Evolutionary conservation across 1,139 yeast genomes (phyloP).

Genomic region (Suhomyces taliae): DNA sequence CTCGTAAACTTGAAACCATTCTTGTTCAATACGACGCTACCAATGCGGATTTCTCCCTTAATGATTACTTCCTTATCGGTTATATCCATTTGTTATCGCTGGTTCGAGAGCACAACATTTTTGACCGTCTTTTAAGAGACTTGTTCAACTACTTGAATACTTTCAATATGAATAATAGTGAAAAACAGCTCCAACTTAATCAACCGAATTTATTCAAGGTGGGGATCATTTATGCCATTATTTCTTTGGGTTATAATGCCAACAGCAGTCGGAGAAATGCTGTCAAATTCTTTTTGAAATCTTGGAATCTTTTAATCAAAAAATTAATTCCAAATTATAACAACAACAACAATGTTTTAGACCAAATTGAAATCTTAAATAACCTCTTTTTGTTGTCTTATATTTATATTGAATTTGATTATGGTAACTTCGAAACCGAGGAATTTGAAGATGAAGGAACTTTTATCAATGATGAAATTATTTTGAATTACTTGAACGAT

Average conservation of each 20-base stretch:
- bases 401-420: slow-evolving; percentile 31
- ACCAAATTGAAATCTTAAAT: slow-evolving; percentile 42
- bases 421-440: slow-evolving; percentile 18
- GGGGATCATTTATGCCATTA: slow-evolving; percentile 18
- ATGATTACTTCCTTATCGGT: slow-evolving; percentile 37
- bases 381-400: slow-evolving; percentile 34
- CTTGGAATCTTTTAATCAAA: slow-evolving; percentile 47
- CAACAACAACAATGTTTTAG: slow-evolving; percentile 27
- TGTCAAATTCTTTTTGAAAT: slow-evolving; percentile 34
- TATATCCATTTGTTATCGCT: slow-evolving; percentile 24
- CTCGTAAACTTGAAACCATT: slow-evolving; percentile 30
- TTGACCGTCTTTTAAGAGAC: slow-evolving; percentile 27
- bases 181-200: slow-evolving; percentile 1
- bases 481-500: slow-evolving; percentile 49
- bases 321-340: slow-evolving; percentile 44
- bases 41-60: slow-evolving; percentile 16
- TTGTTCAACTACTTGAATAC: slow-evolving; percentile 29
- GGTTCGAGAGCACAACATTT: slow-evolving; percentile 17
- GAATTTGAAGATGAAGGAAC: slow-evolving; percentile 13
- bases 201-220: slow-evolving; percentile 16
- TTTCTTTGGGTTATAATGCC: slow-evolving; percentile 16
- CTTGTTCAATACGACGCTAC: slow-evolving; percentile 20
- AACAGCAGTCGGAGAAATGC: slow-evolving; percentile 22
- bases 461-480: slow-evolving; percentile 22
- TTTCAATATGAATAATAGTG: slow-evolving; percentile 10